These are phyloP conservation scores for Scytalidium sp. DNA, from an alignment of 2,329 filamentous ascomycete genomes.

Conservation along the genomic window DNA sequence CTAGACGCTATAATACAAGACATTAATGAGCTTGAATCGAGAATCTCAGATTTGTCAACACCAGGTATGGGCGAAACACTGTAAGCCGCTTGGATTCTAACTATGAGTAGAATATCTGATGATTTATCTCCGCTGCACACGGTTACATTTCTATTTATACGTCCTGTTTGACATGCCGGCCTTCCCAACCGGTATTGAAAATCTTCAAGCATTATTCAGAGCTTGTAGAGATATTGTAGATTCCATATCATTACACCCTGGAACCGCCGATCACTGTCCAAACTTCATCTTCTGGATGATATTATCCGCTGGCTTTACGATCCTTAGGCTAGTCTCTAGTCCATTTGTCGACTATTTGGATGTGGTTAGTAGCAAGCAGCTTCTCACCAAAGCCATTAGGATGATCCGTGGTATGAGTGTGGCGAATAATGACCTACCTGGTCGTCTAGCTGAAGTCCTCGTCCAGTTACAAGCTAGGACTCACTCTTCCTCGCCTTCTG, in stretches of 20 bases:
- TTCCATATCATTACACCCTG: background rate
- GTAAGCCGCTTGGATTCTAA: background rate
- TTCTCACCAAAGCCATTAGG: conserved; percentile 4
- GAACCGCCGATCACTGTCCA: conserved; percentile 58
- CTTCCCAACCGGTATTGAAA: background rate
- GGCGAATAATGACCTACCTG: conserved; percentile 9
- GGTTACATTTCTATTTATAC: conserved; percentile 4
- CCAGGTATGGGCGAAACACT: background rate
- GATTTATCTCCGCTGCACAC: background rate
- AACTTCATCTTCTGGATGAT: conserved; percentile 81
- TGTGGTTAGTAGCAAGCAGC: background rate
- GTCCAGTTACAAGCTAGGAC: conserved; percentile 1
- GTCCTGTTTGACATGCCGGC: background rate
- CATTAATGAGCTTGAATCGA: background rate
- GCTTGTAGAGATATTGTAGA: background rate
- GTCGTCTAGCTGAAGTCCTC: conserved; percentile 6
- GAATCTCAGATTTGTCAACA: background rate
- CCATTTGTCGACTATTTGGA: conserved; percentile 63
- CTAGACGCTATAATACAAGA: background rate
- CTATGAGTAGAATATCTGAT: background rate
- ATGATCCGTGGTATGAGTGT: conserved; percentile 4
- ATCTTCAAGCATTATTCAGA: background rate
- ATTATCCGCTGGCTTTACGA: conserved; percentile 68
- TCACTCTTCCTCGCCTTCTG: background rate
- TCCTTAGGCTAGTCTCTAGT: conserved; percentile 72